phyloP scores from a whole-genome alignment of 139 green algal genomes.

The Zygnema circumcarinatum region DNA sequence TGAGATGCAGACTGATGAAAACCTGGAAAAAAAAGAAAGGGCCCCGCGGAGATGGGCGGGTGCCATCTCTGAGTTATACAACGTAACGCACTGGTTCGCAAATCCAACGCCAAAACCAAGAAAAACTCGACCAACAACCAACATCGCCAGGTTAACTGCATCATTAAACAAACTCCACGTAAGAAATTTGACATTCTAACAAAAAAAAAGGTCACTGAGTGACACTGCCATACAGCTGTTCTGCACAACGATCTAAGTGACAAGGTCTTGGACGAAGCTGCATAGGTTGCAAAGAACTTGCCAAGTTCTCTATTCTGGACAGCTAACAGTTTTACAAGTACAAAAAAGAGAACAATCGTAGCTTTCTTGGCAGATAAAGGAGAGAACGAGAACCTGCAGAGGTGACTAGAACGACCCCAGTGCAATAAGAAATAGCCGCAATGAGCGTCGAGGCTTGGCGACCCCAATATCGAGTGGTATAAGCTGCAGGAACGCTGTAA shows the following conservation, averaged over 20 bases:
- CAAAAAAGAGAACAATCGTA: no score
- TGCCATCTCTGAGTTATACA: slow-evolving; percentile 62
- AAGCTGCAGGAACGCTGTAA: slow-evolving; percentile 43
- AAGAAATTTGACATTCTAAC: no score
- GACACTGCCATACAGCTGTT: no score
- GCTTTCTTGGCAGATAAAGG: no score
- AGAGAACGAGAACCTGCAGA: neutral
- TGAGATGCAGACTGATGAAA: neutral
- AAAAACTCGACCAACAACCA: slow-evolving; percentile 75
- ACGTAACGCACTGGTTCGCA: slow-evolving; percentile 65
- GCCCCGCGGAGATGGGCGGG: slow-evolving; percentile 47
- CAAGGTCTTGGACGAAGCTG: no score
- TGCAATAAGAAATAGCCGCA: slow-evolving; percentile 65
- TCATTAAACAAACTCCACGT: no score
- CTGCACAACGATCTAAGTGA: no score
- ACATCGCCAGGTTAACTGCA: slow-evolving; percentile 71
- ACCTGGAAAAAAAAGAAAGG: slow-evolving; percentile 69
- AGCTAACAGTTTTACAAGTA: no score
- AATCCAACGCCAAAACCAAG: slow-evolving; percentile 81
- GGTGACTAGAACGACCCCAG: slow-evolving; percentile 63
- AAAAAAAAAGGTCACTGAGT: no score
- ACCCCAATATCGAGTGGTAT: slow-evolving; percentile 56
- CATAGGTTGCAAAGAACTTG: no score
- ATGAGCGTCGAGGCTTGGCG: slow-evolving; percentile 69
- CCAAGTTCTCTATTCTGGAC: no score